phyloP scores from a whole-genome alignment of 2,329 filamentous ascomycete genomes.

The Cryphonectria naterciae region DNA sequence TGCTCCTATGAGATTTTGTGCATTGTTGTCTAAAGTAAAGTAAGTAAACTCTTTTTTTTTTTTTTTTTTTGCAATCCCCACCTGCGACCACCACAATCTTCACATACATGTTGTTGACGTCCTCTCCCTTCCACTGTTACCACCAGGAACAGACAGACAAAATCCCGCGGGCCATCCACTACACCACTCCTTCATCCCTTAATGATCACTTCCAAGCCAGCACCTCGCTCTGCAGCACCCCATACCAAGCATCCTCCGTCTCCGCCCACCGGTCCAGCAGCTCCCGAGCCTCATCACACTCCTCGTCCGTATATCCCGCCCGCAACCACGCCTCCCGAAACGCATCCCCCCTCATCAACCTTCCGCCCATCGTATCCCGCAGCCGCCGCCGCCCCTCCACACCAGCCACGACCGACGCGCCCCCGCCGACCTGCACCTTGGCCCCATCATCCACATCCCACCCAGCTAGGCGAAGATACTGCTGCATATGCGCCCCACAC shows the following conservation, averaged over 20 bases:
- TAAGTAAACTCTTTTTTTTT: neutral
- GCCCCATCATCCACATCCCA: constrained; percentile 23
- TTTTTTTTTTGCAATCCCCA: too few species aligned
- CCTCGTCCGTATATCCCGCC: constrained; percentile 41
- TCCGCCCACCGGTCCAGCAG: constrained; percentile 41
- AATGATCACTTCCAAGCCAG: constrained; percentile 46
- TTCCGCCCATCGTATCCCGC: constrained; percentile 34
- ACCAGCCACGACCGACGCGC: constrained; percentile 36
- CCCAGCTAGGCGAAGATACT: constrained; percentile 6
- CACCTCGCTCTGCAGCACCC: constrained; percentile 42
- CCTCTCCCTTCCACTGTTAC: too few species aligned
- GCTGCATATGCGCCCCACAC: constrained; percentile 9
- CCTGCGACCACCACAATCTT: too few species aligned
- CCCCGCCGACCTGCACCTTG: constrained; percentile 38
- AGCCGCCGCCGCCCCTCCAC: constrained; percentile 37
- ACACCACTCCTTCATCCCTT: neutral
- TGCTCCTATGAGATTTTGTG: neutral
- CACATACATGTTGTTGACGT: too few species aligned
- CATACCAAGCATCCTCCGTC: constrained; percentile 45
- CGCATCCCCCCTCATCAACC: constrained; percentile 32
- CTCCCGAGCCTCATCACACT: constrained; percentile 39
- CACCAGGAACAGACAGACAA: too few species aligned
- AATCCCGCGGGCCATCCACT: too few species aligned
- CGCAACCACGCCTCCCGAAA: constrained; percentile 41
- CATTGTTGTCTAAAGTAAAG: neutral